A percentile compares a stretch with the other conserved stretches of the same genome.
Conservation (phyloP, 805 yeast species). For the Lachancea sp. region DNA sequence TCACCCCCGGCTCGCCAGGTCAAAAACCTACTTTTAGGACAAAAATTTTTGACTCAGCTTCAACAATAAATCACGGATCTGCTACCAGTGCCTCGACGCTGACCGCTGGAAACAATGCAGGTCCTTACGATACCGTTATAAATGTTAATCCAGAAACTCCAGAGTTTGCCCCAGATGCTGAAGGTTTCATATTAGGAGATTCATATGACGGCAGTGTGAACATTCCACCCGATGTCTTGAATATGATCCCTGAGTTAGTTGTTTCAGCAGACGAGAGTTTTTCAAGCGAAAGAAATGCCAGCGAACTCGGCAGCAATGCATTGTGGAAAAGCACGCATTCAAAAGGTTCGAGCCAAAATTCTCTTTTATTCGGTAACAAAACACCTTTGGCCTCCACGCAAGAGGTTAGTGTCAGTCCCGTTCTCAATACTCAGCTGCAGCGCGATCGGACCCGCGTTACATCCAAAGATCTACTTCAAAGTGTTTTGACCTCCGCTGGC, state of each 20-base stretch:
- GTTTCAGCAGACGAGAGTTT: not conserved
- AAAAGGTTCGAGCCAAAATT: constrained; percentile 7
- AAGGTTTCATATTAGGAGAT: constrained; percentile 4
- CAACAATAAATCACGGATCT: constrained; percentile 5
- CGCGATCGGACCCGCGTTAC: constrained; percentile 12
- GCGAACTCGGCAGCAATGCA: not conserved
- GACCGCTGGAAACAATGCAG: constrained; percentile 2
- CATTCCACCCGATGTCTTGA: constrained; percentile 10
- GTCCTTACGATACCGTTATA: not conserved
- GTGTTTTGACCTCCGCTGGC: constrained; percentile 13
- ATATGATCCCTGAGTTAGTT: constrained; percentile 10
- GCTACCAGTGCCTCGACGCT: constrained; percentile 12
- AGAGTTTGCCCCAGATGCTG: constrained; percentile 6
- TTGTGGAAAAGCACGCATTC: not conserved
- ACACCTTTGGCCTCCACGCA: constrained; percentile 16
- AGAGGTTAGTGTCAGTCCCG: constrained; percentile 13
- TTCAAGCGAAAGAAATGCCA: not conserved
- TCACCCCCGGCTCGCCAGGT: not conserved
- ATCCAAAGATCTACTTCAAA: constrained; percentile 15
- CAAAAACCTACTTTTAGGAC: constrained; percentile 3
- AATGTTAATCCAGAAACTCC: not conserved
- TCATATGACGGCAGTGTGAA: constrained; percentile 5
- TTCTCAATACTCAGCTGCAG: constrained; percentile 7
- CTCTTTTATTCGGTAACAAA: constrained; percentile 5
- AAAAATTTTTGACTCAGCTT: not conserved